A percentile compares a stretch with the other conserved stretches of the same genome.
Evolutionary conservation across 805 yeast species (phyloP).

Genomic region (Candida hispaniensis): DNA sequence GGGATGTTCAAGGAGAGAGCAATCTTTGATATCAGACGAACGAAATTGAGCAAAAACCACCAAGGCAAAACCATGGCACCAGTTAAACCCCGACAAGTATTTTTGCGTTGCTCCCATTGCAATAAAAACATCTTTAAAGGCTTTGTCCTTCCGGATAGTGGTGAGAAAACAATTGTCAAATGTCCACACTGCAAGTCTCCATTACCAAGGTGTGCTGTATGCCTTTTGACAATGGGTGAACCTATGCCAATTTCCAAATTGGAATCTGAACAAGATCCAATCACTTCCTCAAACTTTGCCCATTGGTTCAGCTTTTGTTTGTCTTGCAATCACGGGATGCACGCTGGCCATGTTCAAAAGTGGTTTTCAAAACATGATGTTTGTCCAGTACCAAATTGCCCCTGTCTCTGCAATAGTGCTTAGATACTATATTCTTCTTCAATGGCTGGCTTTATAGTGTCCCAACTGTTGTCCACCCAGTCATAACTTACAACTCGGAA

Average conservation of each 20-base stretch:
- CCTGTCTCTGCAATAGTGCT: conserved; percentile 56
- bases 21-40: conserved; percentile 69
- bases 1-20: conserved; percentile 67
- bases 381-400: conserved; percentile 93
- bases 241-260: conserved; percentile 16
- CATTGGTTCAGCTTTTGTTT: conserved; percentile 90
- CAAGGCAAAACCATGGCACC: conserved; percentile 39
- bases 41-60: conserved; percentile 47
- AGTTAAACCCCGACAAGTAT: conserved; percentile 61
- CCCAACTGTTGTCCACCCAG: conserved; percentile 12
- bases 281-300: conserved; percentile 35
- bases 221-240: conserved; percentile 67
- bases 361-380: conserved; percentile 84
- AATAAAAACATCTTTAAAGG: conserved; percentile 37
- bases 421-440: conserved; percentile 15
- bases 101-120: conserved; percentile 72
- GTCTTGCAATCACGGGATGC: conserved; percentile 87
- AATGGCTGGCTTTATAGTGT: not conserved
- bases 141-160: not conserved
- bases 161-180: conserved; percentile 1
- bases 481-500: conserved; percentile 6
- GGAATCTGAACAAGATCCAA: conserved; percentile 19
- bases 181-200: conserved; percentile 87
- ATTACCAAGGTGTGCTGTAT: conserved; percentile 83
- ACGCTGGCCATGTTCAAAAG: conserved; percentile 89